These are phyloP conservation scores for Naganishia sp. DNA, from an alignment of 1,284 basidiomycete genomes.

Conservation along the genomic window DNA sequence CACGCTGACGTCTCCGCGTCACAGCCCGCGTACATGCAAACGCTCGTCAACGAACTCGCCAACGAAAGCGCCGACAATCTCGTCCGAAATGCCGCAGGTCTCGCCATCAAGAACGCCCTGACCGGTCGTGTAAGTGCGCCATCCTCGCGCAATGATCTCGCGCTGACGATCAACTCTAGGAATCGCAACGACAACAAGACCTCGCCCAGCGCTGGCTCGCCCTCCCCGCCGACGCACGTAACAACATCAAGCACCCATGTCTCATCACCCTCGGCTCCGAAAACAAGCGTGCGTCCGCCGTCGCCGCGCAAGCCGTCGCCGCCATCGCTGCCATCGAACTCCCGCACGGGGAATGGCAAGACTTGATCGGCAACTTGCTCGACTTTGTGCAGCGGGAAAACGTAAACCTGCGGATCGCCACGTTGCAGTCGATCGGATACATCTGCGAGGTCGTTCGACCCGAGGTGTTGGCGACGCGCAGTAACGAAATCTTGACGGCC, in stretches of 20 bases:
- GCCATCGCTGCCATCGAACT: conserved; percentile 93
- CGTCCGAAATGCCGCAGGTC: conserved; percentile 88
- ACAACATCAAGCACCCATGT: conserved; percentile 84
- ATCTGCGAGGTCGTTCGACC: conserved; percentile 97
- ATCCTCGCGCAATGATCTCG: not conserved
- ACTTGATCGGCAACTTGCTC: conserved; percentile 84
- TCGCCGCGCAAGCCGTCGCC: conserved; percentile 89
- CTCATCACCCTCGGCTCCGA: conserved; percentile 79
- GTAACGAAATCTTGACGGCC: conserved; percentile 97
- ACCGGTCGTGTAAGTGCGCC: conserved; percentile 74
- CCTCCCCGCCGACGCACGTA: conserved; percentile 68
- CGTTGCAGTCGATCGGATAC: conserved; percentile 92
- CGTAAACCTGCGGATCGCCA: conserved; percentile 78
- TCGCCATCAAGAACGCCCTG: conserved; percentile 95
- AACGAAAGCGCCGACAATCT: conserved; percentile 72
- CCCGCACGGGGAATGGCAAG: conserved; percentile 81
- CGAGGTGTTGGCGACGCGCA: conserved; percentile 80
- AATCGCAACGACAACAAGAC: conserved; percentile 72
- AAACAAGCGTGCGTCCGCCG: conserved; percentile 72
- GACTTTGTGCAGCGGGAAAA: conserved; percentile 81
- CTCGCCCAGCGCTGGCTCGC: conserved; percentile 78
- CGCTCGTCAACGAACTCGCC: conserved; percentile 77
- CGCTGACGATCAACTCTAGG: conserved; percentile 58
- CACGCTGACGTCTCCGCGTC: conserved; percentile 21
- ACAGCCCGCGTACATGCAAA: conserved; percentile 84